Conservation (phyloP, 192 early-diverging fungal genomes). For the Spinellus fusiger region DNA sequence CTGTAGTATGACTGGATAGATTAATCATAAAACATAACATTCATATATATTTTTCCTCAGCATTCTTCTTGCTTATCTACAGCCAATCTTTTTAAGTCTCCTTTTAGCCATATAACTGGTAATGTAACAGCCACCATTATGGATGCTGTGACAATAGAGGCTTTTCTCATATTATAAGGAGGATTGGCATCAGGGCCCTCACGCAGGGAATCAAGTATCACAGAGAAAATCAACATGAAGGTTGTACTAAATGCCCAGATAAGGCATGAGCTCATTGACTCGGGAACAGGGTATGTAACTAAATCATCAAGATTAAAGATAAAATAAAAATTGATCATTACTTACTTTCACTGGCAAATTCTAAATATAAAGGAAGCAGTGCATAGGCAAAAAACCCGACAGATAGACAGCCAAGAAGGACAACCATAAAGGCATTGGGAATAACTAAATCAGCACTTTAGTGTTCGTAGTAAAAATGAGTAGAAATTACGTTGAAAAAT, state of each 20-base stretch:
- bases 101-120: constrained; percentile 19
- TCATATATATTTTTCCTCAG: no score
- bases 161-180: constrained; percentile 22
- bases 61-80: constrained; percentile 4
- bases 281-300: constrained; percentile 34
- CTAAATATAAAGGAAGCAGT: constrained; percentile 18
- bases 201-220: constrained; percentile 14
- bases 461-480: neutral
- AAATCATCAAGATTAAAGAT: neutral
- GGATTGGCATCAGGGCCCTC: constrained; percentile 16
- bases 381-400: constrained; percentile 27
- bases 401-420: constrained; percentile 11
- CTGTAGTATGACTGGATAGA: no score
- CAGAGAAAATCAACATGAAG: constrained; percentile 15
- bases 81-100: constrained; percentile 20
- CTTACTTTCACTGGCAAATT: constrained; percentile 28
- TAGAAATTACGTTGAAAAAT: constrained; percentile 25
- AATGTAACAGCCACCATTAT: constrained; percentile 7
- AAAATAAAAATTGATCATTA: neutral
- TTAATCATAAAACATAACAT: no score
- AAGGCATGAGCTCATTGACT: constrained; percentile 18
- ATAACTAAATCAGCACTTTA: constrained; percentile 11
- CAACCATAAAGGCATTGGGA: constrained; percentile 15
- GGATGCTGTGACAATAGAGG: constrained; percentile 6
- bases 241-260: constrained; percentile 9